Evolutionary conservation across 345 rosid species (phyloP).

Genomic region (Capsella bursapastoris): DNA sequence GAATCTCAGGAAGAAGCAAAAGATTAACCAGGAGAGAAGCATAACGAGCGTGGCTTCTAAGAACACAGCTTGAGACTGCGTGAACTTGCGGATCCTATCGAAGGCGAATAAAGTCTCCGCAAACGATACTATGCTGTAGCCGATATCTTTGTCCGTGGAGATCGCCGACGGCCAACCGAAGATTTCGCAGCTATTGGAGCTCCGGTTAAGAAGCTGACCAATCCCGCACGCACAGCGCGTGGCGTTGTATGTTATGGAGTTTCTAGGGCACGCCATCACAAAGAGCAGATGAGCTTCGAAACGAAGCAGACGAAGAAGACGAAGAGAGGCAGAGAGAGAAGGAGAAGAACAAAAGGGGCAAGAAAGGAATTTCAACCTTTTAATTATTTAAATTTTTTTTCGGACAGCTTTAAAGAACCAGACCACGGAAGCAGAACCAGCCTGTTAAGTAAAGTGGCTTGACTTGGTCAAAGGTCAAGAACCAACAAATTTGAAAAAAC

Average conservation of each 20-base stretch:
- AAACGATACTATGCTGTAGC: constrained; percentile 50
- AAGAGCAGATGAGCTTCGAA: constrained; percentile 17
- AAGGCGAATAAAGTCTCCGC: constrained; percentile 72
- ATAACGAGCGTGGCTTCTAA: constrained; percentile 80
- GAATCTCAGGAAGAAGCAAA: constrained; percentile 77
- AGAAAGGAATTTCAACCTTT: constrained; percentile 27
- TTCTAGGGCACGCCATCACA: constrained; percentile 63
- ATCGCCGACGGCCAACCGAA: constrained; percentile 54
- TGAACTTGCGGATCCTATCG: constrained; percentile 74
- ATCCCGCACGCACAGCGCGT: constrained; percentile 79
- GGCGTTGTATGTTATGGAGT: constrained; percentile 65
- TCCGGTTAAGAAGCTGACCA: constrained; percentile 62
- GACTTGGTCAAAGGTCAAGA: constrained; percentile 5
- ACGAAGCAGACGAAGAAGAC: constrained; percentile 14
- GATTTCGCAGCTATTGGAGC: constrained; percentile 54
- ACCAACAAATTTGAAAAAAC: constrained; percentile 5
- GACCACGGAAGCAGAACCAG: constrained; percentile 33
- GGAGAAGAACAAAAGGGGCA: constrained; percentile 34
- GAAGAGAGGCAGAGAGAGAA: neutral
- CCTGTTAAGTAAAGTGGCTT: constrained; percentile 10
- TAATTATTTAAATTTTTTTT: neutral
- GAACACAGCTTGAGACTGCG: constrained; percentile 93
- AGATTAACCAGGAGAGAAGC: constrained; percentile 73
- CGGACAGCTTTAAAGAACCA: constrained; percentile 20
- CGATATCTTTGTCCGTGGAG: constrained; percentile 56